A percentile compares a stretch with the other conserved stretches of the same genome.
Conservation (phyloP, 768 basidiomycete genomes). For the Collybiopsis confluens region DNA sequence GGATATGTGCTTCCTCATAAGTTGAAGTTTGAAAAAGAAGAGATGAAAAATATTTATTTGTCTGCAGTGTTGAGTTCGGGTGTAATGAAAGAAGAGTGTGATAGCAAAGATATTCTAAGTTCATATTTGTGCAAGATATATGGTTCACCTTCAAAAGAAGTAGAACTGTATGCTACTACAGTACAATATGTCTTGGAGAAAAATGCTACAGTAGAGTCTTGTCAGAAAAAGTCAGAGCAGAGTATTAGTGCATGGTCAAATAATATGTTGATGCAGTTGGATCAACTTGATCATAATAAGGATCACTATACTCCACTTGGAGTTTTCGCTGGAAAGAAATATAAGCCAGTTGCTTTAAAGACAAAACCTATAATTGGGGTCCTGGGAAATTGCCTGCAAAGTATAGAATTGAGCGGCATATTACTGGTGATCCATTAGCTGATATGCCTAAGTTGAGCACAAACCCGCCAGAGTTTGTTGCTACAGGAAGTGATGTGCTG, state of each 20-base stretch:
- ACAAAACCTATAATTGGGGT: slow-evolving; percentile 12
- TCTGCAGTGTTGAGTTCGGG: not conserved
- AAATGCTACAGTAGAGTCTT: too few relatives aligned
- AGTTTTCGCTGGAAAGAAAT: slow-evolving; percentile 9
- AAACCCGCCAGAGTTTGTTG: slow-evolving; percentile 10
- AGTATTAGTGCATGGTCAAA: not conserved
- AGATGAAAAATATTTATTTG: not conserved
- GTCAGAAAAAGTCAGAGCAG: too few relatives aligned
- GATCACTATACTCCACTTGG: not conserved
- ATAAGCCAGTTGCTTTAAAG: slow-evolving; percentile 16
- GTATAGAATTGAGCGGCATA: slow-evolving; percentile 16
- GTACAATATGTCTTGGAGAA: too few relatives aligned
- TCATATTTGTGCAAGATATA: too few relatives aligned
- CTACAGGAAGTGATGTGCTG: too few relatives aligned
- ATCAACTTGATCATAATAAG: not conserved
- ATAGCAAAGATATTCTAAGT: too few relatives aligned
- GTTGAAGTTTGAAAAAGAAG: not conserved
- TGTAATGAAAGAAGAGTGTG: not conserved
- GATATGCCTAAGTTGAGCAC: slow-evolving; percentile 9
- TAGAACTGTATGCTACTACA: too few relatives aligned
- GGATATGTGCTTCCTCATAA: not conserved
- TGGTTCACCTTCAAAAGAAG: too few relatives aligned
- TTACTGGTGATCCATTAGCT: slow-evolving; percentile 17
- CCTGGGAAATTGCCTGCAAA: slow-evolving; percentile 15
- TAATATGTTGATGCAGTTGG: not conserved